Evolutionary conservation across 768 basidiomycete genomes (phyloP), one percentile per base, ranked within the genome.

Genomic region (Multifurca ochricompacta): DNA sequence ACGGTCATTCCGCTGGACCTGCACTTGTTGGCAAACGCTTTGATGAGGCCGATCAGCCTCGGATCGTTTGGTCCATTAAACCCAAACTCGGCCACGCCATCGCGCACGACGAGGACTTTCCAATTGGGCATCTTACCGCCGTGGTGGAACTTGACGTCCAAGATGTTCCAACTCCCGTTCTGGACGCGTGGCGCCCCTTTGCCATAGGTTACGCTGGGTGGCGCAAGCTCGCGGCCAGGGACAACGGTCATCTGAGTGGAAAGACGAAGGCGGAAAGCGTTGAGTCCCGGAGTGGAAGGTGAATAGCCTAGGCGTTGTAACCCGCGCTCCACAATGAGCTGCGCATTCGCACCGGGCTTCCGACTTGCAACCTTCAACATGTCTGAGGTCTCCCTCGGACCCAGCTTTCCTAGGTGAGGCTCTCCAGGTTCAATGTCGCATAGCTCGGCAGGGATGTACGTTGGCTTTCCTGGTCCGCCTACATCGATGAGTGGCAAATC

Each of bases 81-180:
- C 14, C 64, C 65, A n/a, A 31, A 27, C 18, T 67, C 62, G 2
- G 55, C 53, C 0, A 45, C 42, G 10, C 76, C 73, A 16, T 88
- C 87, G 21, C 72, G 68, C 19, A 91, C 73, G 7, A 83, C 75
- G 1, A 91, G 63, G 8, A 89, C 79, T 68, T 80, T 82, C 84
- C 86, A 90, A 31, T 72, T 74, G 8, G 66, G 35, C 16, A 87
- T 72, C 1, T 51, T 61, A 0, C 74, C 83, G 0, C 79, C 80
- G 0, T 61, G 64, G 31, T 82, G 79, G 62, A 91, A 89, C 62
- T 81, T 80, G 50, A 85, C 82, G 21, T 83, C 74, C 31, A 83
- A 65, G 48, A 90, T 82, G 58, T 91, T 91, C 89, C 89, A 91
- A 35, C 78, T 77, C 0, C 82, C 90, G 30, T 83, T 78, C 32